Conservation (phyloP, 1,284 basidiomycete species). For the Cutaneotrichosporon sp. region DNA sequence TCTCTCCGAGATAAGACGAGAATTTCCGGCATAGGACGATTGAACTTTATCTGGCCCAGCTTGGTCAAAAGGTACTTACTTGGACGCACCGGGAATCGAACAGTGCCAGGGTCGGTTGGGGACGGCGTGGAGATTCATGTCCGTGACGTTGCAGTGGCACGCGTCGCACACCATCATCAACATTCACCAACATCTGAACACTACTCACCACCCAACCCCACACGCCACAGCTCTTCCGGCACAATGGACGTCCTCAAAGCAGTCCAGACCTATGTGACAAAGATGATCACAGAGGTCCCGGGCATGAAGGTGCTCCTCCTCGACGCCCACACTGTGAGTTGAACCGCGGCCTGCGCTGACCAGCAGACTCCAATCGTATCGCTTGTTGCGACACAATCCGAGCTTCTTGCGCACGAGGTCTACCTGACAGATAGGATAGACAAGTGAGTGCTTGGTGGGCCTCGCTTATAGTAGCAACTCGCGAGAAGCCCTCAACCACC, state of each 20-base stretch:
- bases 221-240: slow-evolving; percentile 1
- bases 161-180: neutral
- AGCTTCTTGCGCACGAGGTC: slow-evolving; percentile 90
- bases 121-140: neutral
- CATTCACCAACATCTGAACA: neutral
- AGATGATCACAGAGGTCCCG: slow-evolving; percentile 78
- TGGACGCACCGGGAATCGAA: slow-evolving; percentile 1
- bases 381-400: slow-evolving; percentile 89
- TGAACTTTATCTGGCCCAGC: too few relatives aligned
- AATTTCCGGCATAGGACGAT: too few relatives aligned
- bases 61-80: neutral
- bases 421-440: slow-evolving; percentile 97
- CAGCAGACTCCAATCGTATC: slow-evolving; percentile 93
- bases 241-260: slow-evolving; percentile 94
- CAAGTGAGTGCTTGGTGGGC: slow-evolving; percentile 58
- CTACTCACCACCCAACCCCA: neutral
- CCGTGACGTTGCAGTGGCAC: slow-evolving; percentile 6
- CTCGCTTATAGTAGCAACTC: slow-evolving; percentile 55
- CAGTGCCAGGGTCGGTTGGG: too few relatives aligned
- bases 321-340: slow-evolving; percentile 85
- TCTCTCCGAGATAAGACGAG: neutral
- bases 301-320: slow-evolving; percentile 98
- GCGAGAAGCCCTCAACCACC: slow-evolving; percentile 86
- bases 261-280: slow-evolving; percentile 88
- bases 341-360: neutral